Percentiles rank a stretch among this genome's conserved stretches.
Conservation (phyloP, 208 protist genomes). For the Leishmania gerbilli region DNA sequence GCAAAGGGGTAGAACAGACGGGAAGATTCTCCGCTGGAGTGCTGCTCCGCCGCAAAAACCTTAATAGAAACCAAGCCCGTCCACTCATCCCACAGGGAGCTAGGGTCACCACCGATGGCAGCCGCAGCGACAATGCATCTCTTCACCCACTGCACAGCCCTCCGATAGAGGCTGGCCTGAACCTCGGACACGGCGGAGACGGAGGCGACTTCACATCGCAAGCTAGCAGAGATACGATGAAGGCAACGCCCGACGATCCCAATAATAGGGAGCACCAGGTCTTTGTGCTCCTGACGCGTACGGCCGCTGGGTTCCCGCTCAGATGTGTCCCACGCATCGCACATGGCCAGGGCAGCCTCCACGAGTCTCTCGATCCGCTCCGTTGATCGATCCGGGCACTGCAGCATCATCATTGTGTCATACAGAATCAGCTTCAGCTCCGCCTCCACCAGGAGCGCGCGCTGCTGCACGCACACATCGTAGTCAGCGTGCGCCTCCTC, state of each 20-base stretch:
- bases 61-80: neutral
- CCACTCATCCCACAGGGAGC: constrained; percentile 16
- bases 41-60: neutral
- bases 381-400: neutral
- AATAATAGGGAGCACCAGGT: neutral
- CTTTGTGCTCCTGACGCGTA: neutral
- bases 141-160: constrained; percentile 11
- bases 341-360: constrained; percentile 35
- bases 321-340: neutral
- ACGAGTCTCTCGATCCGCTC: constrained; percentile 28
- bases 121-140: neutral
- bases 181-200: neutral
- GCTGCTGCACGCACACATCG: constrained; percentile 8
- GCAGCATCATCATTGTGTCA: constrained; percentile 20
- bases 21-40: neutral
- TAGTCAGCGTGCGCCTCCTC: constrained; percentile 11
- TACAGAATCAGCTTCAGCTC: constrained; percentile 43
- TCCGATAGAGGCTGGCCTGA: neutral
- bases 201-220: neutral
- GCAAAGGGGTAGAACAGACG: neutral
- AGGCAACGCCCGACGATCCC: constrained; percentile 1
- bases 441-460: constrained; percentile 28
- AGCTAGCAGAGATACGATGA: neutral
- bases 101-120: neutral
- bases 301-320: neutral